A percentile compares a stretch with the other conserved stretches of the same genome.
These are phyloP conservation scores for Mortierella sp. DNA, from an alignment of 371 early-diverging fungal species.

Conservation along the genomic window DNA sequence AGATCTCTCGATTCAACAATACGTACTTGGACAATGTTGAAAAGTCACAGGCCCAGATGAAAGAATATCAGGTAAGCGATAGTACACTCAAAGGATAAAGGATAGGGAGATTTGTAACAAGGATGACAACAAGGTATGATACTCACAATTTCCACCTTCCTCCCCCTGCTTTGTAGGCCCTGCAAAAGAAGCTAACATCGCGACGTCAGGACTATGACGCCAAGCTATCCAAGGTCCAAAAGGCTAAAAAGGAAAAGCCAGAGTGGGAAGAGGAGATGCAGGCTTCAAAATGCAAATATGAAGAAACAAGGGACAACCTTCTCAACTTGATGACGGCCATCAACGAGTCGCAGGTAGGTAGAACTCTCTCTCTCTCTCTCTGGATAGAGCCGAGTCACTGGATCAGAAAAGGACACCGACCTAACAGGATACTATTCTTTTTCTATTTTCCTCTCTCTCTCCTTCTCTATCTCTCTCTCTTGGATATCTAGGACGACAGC, in stretches of 20 bases:
- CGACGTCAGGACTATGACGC: constrained; percentile 93
- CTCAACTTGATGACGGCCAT: constrained; percentile 71
- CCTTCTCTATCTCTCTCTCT: not conserved
- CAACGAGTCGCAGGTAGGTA: constrained; percentile 73
- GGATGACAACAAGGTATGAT: no score
- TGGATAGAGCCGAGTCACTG: no score
- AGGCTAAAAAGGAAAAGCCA: constrained; percentile 88
- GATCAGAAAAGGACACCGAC: not conserved
- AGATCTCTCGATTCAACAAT: constrained; percentile 27
- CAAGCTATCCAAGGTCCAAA: constrained; percentile 84
- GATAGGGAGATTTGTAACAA: no score
- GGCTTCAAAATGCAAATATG: constrained; percentile 88
- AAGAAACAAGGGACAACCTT: constrained; percentile 81
- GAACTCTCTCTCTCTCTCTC: no score
- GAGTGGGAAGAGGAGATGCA: constrained; percentile 91
- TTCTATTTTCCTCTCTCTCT: not conserved
- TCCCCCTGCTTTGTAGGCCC: constrained; percentile 26
- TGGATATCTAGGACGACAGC: constrained; percentile 40
- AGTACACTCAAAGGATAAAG: no score
- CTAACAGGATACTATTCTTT: not conserved
- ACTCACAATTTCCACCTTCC: no score
- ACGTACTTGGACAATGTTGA: constrained; percentile 31
- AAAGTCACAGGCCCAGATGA: constrained; percentile 36
- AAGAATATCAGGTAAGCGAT: constrained; percentile 46
- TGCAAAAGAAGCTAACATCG: constrained; percentile 87